Conservation (phyloP, 148 eudicot species). For the Pouteria glomerata region DNA sequence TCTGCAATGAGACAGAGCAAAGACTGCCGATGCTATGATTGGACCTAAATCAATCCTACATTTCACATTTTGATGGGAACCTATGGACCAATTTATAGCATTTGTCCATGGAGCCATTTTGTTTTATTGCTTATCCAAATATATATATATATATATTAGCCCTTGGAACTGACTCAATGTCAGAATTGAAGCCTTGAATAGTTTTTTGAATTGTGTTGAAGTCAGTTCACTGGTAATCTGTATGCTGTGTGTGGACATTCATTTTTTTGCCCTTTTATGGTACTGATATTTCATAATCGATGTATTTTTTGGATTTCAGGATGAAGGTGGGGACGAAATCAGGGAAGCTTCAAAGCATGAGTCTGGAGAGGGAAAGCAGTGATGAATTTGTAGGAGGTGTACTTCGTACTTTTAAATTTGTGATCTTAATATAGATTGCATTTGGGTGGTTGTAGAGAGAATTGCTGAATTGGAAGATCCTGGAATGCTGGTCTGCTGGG, state of each 20-base stretch:
- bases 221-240: not conserved
- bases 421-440: slow-evolving; percentile 4
- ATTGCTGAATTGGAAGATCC: slow-evolving; percentile 2
- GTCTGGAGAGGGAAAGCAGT: slow-evolving; percentile 28
- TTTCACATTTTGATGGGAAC: no score
- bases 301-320: slow-evolving; percentile 24
- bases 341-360: slow-evolving; percentile 51
- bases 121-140: no score
- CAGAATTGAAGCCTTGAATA: not conserved
- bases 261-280: not conserved
- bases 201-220: not conserved
- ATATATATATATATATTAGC: no score
- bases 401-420: slow-evolving; percentile 2
- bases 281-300: not conserved
- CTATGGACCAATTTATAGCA: no score
- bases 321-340: slow-evolving; percentile 61
- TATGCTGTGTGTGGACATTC: not conserved
- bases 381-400: slow-evolving; percentile 9
- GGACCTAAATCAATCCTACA: no score
- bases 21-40: no score
- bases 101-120: no score
- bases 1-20: no score
- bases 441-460: slow-evolving; percentile 15
- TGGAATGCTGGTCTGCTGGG: slow-evolving; percentile 3
- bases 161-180: not conserved